phyloP scores from a whole-genome alignment of 257 asterid genomes.

The Forsythia viridissima region DNA sequence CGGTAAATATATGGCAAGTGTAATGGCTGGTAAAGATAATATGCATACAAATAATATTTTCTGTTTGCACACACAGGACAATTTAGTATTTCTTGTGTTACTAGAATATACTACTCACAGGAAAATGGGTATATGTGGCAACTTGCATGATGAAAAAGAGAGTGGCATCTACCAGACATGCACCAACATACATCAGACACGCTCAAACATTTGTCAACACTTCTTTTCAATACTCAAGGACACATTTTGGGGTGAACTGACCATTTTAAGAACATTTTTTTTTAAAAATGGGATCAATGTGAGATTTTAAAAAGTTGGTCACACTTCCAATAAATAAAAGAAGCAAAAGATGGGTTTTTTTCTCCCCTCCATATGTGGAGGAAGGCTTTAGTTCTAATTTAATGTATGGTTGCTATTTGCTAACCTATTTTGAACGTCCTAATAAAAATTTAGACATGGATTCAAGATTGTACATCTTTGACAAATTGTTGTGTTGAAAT shows the following conservation, averaged over 20 bases:
- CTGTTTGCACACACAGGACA: not conserved
- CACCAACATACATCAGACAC: not conserved
- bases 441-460: not conserved
- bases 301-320: not conserved
- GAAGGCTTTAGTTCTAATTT: not conserved
- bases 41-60: not conserved
- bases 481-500: not conserved
- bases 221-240: not conserved
- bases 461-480: not conserved
- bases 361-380: not conserved
- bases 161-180: not conserved
- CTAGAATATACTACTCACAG: not conserved
- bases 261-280: not conserved
- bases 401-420: not conserved
- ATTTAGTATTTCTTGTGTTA: not conserved
- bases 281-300: not conserved
- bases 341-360: too few relatives aligned
- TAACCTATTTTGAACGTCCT: too few relatives aligned
- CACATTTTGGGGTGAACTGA: not conserved
- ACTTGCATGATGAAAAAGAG: not conserved
- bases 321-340: too few relatives aligned
- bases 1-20: not conserved
- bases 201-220: not conserved
- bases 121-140: not conserved
- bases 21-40: slow-evolving; percentile 4